These are phyloP conservation scores for Gossypium sturtianum DNA, from an alignment of 345 rosid genomes.

Conservation along the genomic window DNA sequence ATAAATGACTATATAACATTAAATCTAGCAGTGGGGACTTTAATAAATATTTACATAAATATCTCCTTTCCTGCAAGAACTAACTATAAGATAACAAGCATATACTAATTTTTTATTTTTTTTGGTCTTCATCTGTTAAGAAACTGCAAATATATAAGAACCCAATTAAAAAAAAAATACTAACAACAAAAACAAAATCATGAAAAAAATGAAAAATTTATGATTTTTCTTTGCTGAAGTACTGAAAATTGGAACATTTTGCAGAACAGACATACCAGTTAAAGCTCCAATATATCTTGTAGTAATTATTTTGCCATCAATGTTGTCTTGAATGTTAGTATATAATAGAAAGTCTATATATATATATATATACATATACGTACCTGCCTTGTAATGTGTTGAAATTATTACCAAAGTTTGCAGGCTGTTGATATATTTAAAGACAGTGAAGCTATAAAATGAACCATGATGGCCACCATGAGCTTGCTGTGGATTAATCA, in stretches of 20 bases:
- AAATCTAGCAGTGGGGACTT: neutral
- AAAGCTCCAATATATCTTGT: neutral
- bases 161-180: neutral
- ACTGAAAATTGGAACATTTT: neutral
- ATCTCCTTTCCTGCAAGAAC: no score
- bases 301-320: neutral
- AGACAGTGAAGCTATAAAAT: conserved; percentile 10
- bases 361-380: neutral
- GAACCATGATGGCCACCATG: conserved; percentile 46
- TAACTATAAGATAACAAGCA: neutral
- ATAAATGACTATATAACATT: no score
- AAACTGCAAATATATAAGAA: conserved; percentile 4
- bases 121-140: neutral
- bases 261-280: conserved; percentile 6
- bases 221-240: neutral
- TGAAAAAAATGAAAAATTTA: neutral
- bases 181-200: neutral
- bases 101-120: neutral
- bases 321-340: neutral
- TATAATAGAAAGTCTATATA: no score
- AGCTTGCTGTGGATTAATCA: conserved; percentile 19
- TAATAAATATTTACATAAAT: neutral
- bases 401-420: neutral
- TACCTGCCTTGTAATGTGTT: conserved; percentile 15
- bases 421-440: neutral